Conservation (phyloP, 2,329 filamentous ascomycete genomes). For the Pseudocercospora crystallina region DNA sequence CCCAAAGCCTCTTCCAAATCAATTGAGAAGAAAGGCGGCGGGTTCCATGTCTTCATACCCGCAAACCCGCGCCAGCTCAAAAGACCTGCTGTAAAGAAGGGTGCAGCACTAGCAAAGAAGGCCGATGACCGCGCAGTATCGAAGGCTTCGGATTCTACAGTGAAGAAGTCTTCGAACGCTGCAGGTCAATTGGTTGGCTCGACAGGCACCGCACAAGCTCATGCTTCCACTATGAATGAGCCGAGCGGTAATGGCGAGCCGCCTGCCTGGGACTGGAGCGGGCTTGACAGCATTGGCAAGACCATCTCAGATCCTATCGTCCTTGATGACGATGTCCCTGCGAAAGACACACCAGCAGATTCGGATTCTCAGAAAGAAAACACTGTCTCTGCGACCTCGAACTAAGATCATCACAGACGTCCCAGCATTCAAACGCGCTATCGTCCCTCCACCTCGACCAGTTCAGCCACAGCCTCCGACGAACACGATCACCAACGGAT, state of each 20-base stretch:
- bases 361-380: conserved; percentile 3
- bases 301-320: conserved; percentile 4
- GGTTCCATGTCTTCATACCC: conserved; percentile 1
- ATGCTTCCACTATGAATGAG: conserved; percentile 28
- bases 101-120: neutral
- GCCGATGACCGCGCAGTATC: neutral
- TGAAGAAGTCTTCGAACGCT: conserved; percentile 10
- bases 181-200: neutral
- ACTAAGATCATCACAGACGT: conserved; percentile 9
- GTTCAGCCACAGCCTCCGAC: neutral
- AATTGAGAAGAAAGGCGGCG: conserved; percentile 6
- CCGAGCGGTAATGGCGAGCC: conserved; percentile 1
- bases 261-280: neutral
- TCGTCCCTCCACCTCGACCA: conserved; percentile 10
- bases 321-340: conserved; percentile 3
- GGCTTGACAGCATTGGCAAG: neutral
- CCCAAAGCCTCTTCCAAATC: conserved; percentile 8
- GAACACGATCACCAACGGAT: neutral
- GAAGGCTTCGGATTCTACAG: conserved; percentile 16
- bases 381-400: neutral
- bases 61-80: neutral
- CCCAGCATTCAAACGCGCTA: conserved; percentile 21
- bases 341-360: neutral
- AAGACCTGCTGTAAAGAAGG: neutral
- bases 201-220: conserved; percentile 9